phyloP scores from a whole-genome alignment of 2,329 filamentous ascomycete species.

The Dactylellina parvicollis region DNA sequence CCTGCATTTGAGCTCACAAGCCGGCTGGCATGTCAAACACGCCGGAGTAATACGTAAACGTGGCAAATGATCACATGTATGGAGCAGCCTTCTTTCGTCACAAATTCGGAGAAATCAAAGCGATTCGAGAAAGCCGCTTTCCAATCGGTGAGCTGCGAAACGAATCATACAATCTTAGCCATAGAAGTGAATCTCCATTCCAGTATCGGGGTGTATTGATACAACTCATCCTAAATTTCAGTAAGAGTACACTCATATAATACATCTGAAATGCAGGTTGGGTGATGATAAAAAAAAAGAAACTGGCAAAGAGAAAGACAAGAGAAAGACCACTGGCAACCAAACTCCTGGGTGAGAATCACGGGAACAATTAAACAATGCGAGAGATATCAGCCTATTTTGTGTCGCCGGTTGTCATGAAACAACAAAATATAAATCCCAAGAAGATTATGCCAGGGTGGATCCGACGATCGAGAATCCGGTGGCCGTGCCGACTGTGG shows the following conservation, averaged over 20 bases:
- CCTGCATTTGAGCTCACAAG: no score
- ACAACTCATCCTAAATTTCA: constrained; percentile 50
- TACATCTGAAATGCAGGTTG: constrained; percentile 36
- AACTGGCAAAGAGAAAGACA: constrained; percentile 14
- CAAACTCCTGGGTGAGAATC: constrained; percentile 52
- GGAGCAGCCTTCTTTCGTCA: neutral
- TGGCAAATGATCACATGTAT: no score
- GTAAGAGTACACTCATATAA: constrained; percentile 54
- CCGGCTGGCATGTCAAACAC: no score
- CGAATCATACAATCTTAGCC: neutral
- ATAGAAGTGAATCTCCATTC: constrained; percentile 4
- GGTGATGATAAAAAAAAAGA: constrained; percentile 11
- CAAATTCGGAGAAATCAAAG: neutral
- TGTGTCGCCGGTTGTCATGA: constrained; percentile 6
- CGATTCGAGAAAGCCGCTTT: neutral
- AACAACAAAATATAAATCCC: constrained; percentile 12
- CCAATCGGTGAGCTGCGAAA: no score
- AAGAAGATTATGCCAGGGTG: constrained; percentile 33
- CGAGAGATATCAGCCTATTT: constrained; percentile 15
- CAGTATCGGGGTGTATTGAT: constrained; percentile 45
- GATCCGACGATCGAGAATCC: constrained; percentile 9
- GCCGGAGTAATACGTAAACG: no score
- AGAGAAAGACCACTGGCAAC: constrained; percentile 42
- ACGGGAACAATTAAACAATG: constrained; percentile 42
- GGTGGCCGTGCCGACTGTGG: constrained; percentile 14